Evolutionary conservation across 1,139 yeast genomes (phyloP), one percentile per base, ranked within the genome.

Genomic region (Geotrichum reessii): DNA sequence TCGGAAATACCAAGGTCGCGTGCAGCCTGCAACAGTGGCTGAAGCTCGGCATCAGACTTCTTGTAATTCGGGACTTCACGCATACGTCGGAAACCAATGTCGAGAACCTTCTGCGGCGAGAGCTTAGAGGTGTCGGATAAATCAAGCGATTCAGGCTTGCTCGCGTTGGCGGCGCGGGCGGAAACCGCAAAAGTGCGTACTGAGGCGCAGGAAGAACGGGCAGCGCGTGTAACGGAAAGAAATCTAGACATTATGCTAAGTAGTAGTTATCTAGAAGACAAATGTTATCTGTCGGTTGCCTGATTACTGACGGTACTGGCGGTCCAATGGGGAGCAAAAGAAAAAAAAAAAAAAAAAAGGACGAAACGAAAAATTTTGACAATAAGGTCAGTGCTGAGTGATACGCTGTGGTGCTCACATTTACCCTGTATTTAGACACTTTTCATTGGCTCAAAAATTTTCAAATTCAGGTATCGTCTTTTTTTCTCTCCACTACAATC

Each of bases 51-150:
- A n/a, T 68, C 68, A 19, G 70, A 62, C 60, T 71, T 71, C 31
- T 61, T 57, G 60, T 70, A 69, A 25, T 63, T 61, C 22, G 64
- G 64, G 7, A 63, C 58, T 46, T 64, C 63, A 46, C 70, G 69
- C 68, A 73, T 71, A 40, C 68, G 65, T 61, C 69, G 63, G 64
- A 73, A 72, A 4, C 75, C 75, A 57, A 64, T 61, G 31, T 66
- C 63, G 40, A 73, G 65, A 47, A 71, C 67, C 50, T 70, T 69
- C 52, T 66, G 63, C 6, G 64, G 67, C 48, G 59, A 50, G 37
- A 31, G 22, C 31, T 52, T 54, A 11, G 58, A 54, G 47, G 57
- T 50, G 44, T 51, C 50, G 55, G 54, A 27, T 37, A 54, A 56
- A 53, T 54, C 60, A 22, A 59, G 55, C 14, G 49, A 37, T 40